Evolutionary conservation across 306 rosid species (phyloP), one percentile per base, ranked within the genome.

Genomic region (Vicia sativa): DNA sequence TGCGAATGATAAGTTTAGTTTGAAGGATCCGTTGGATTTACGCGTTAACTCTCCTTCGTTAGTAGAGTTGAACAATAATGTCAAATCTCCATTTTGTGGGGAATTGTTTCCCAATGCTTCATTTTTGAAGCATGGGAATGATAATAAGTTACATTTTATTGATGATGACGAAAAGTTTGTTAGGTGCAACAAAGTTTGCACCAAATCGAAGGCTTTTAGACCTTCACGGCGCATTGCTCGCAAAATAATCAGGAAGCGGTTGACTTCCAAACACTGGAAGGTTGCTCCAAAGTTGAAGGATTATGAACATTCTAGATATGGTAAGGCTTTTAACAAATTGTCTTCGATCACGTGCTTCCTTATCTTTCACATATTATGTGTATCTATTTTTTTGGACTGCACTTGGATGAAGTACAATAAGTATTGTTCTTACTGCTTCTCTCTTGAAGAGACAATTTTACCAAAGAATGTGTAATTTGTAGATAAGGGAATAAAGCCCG

Each of bases 131-230:
- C 74, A 79, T 78, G 79, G 86, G 82, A 87, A 81, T 81, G 78
- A 68, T 77, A 76, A 38, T 71, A 87, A 81, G 82, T 77, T 90
- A 90, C 87, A 82, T 73, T 68, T 83, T 81, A 90, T 86, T 77
- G 98, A 90, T 86, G 96, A 93, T 82, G 96, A 86, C 44, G 98
- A 87, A 84, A 93, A 83, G 10, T 71, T 86, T 69, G 45, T 69
- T 29, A 71, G 91, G 87, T 74, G 78, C 85, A 65, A 67, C 70
- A 88, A 88, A 79, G 71, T 75, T 67, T 70, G 91, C 77, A 77
- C 82, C 71, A 88, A 85, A 71, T 68, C 67, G 3, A 92, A 81
- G 81, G 86, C 79, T 43, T 83, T 38, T 74, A 90, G 78, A 79
- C 83, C 86, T 77, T 71, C 81, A 6, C 81, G 81, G 7, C 79